Base-by-base conservation (phyloP, 768 basidiomycete species). In the Leccinellum rugosiceps region DNA sequence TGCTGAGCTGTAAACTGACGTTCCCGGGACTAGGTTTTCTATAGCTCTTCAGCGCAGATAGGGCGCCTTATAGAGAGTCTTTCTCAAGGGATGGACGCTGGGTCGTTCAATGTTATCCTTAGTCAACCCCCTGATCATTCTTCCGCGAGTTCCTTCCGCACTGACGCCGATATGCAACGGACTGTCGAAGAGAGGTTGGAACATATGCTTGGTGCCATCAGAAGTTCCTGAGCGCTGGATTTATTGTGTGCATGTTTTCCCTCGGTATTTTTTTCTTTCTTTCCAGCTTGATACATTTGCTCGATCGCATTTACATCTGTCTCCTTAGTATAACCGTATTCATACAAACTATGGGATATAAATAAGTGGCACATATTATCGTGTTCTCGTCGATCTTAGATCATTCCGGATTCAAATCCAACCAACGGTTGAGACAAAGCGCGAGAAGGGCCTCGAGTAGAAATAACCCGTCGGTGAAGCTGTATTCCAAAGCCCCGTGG, bases 31-130 rank as follows among this genome's bases (percentile, higher is more conserved):
- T 51, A 64, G 65, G 67, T 73, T 67, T 75, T 66, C 69, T 65
- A 66, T 58, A 64, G 86, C 63, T 83, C 89, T 17, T 78, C 87
- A 23, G 82, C 84, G 43, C 86, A 92, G 59, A 92, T 94, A 68
- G 89, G 88, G 44, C 88, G 85, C 63, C 78, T 94, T 58, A 91
- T 94, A 56, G 92, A 94, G 68, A 84, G 75, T 65, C 83, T 94
- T 68, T 92, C 91, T 48, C 86, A 86, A 68, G 87, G 85, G 31
- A 84, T 85, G 77, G 92, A 94, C 61, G 79, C 89, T 43, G 92
- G 90, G 47, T 87, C 90, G 35, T 92, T 92, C 78, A 92, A 92
- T 67, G 83, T 92, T 67, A 67, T 79, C 35, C 81, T 84, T 13
- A 72, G 76, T 62, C 61, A 68, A 52, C 56, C 62, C 34, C 67